Evolutionary conservation across 345 rosid genomes (phyloP), one percentile per base, ranked within the genome.

Genomic region (Alliaria petiolata): DNA sequence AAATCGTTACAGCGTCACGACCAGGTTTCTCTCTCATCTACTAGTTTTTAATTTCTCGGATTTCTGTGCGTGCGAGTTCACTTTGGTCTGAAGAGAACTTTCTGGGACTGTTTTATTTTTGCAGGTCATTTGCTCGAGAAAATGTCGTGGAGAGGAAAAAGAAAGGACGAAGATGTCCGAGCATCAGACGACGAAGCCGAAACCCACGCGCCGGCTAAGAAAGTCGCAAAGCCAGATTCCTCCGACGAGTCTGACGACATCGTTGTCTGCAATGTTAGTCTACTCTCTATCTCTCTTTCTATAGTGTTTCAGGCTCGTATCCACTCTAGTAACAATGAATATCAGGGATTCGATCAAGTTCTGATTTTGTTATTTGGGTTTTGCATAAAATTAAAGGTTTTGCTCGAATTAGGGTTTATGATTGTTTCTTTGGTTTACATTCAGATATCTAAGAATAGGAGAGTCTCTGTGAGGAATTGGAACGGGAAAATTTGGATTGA

Each of bases 381-480:
- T 42, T 43, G 4, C 12, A 22, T 22, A 22, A 22, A 22, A 22
- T 22, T 22, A 22, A 22, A 35, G 14, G 19, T 43, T 9, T 42
- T 43, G 4, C 12, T 28, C 9, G 19, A 59, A 33, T 55, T 69
- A 54, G 57, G 62, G 77, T 58, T 72, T 40, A 26, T 54, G 43
- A 25, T 35, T 19, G 30, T 57, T 1, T 39, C 10, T 33, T 50
- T 64, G 20, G 34, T 42, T 15, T 51, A 43, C 49, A 40, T 51
- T 73, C 75, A 93, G 97, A 79, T 93, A 59, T 88, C 97, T 20
- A 91, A 84, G 86, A 95, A 84, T 47, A 78, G 96, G 82, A 89
- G 90, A 77, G 93, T 95, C 28, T 64, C 90, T 9, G 97, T 95
- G 69, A 78, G 96, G 86, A 84, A 81, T 61, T 95, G 93, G 95